These are phyloP conservation scores for Lasiodiplodia citricola DNA, from an alignment of 2,329 filamentous ascomycete species.

Conservation along the genomic window DNA sequence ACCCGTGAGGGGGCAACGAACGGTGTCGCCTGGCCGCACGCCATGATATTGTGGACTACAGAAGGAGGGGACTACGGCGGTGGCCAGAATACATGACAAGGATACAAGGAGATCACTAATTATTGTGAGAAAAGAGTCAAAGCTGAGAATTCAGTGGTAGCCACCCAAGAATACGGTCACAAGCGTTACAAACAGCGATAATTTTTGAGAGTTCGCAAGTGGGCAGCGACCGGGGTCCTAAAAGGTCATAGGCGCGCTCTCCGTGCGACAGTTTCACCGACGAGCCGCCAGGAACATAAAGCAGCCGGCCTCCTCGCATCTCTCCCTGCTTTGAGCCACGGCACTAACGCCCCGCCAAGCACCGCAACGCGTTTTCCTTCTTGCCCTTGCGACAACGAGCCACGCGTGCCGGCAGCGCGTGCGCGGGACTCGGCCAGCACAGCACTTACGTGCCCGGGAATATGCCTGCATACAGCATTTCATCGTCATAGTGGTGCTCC, in stretches of 20 bases:
- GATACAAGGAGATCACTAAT: too few relatives aligned
- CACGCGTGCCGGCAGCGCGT: not conserved
- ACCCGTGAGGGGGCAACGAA: too few relatives aligned
- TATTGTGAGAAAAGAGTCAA: too few relatives aligned
- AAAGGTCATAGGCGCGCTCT: not conserved
- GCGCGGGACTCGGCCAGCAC: not conserved
- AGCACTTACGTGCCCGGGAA: not conserved
- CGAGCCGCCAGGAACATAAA: too few relatives aligned
- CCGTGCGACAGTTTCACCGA: not conserved
- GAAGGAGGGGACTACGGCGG: too few relatives aligned
- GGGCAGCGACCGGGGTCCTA: not conserved
- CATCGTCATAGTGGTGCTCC: not conserved
- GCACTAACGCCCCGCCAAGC: not conserved
- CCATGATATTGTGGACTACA: too few relatives aligned
- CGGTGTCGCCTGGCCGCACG: too few relatives aligned
- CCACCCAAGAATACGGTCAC: too few relatives aligned
- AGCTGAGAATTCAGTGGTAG: too few relatives aligned
- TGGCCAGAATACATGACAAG: too few relatives aligned
- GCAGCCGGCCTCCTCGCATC: slow-evolving; percentile 4
- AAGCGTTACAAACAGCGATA: too few relatives aligned
- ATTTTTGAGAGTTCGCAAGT: too few relatives aligned
- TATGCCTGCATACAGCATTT: slow-evolving; percentile 12
- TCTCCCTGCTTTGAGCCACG: not conserved
- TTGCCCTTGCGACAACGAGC: slow-evolving; percentile 1
- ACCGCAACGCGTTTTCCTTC: not conserved